Base-by-base conservation (phyloP, 148 eudicot genomes). In the Agrostemma githago region DNA sequence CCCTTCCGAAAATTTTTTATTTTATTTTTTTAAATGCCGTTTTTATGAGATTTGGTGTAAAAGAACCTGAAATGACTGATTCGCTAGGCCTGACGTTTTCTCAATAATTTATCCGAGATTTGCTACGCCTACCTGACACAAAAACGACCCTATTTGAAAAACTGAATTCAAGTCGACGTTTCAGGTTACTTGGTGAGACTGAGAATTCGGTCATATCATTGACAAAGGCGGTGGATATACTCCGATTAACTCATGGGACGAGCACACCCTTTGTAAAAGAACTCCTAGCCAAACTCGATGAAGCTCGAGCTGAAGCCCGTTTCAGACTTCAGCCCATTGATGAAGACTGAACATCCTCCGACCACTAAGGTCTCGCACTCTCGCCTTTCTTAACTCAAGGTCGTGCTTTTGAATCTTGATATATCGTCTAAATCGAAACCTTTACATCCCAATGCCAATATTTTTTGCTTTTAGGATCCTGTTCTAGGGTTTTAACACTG, bases 251-350 rank as follows among this genome's bases (percentile, higher is more conserved):
- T 56, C 99, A 95, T 73, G 99, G 99, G 74, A 81, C 84, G 71
- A 87, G 79, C 72, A 84, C 87, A 0, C 82, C 88, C 39, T 91
- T 94, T 74, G 74, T 87, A 84, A 88, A 86, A 84, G 97, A 95
- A 75, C 89, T 95, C 9, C 57, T 75, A 43, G 40, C 59, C 60
- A 95, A 89, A 87, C 74, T 92, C 74, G 94, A 90, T 56, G 97
- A 95, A 87, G 97, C 99, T 39, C 87, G 81, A 37, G 88, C 92
- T 54, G 97, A 92, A 85, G 93, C 91, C 43, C 87, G 92, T 83
- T 86, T 86, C 87, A 86, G 78, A 78, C 84, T 75, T 57, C 79
- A 78, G 40, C 68, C 84, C 34, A 54, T 7, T 39, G 74, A 72
- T 57, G 82, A 84, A 8, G 71, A 79, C 40, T 79, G 56, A 78